Conservation (phyloP, 352 stramenopile genomes). For the Pythium vanterpoolii region DNA sequence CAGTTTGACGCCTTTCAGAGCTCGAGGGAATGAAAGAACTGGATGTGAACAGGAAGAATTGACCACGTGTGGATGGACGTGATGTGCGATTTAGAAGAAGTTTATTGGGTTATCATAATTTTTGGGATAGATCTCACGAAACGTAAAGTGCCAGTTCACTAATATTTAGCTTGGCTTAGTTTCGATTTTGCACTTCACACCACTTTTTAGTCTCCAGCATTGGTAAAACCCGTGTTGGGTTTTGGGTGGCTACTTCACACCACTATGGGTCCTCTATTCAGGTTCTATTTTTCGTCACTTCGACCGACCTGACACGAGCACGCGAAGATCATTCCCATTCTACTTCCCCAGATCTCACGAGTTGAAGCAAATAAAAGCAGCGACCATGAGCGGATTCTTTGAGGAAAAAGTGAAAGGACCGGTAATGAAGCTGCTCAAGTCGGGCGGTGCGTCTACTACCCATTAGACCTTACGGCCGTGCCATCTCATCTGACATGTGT, state of each 20-base stretch:
- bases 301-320: neutral
- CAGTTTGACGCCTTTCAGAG: neutral
- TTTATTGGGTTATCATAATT: neutral
- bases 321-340: no score
- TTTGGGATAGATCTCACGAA: neutral
- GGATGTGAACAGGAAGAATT: no score
- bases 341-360: neutral
- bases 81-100: neutral
- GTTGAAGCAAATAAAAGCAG: slow-evolving; percentile 8
- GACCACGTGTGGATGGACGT: neutral
- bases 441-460: slow-evolving; percentile 35
- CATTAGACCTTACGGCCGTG: neutral
- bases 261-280: slow-evolving; percentile 8
- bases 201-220: neutral
- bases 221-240: neutral
- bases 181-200: neutral
- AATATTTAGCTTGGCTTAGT: neutral
- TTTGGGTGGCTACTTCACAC: neutral
- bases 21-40: neutral
- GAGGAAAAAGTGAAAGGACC: slow-evolving; percentile 72
- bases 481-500: neutral
- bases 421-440: slow-evolving; percentile 71
- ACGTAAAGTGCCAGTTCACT: neutral
- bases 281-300: neutral
- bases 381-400: slow-evolving; percentile 38